A percentile compares a stretch with the other conserved stretches of the same genome.
Conservation (phyloP, 495 filamentous ascomycete species). For the Cairneyella variabilis region DNA sequence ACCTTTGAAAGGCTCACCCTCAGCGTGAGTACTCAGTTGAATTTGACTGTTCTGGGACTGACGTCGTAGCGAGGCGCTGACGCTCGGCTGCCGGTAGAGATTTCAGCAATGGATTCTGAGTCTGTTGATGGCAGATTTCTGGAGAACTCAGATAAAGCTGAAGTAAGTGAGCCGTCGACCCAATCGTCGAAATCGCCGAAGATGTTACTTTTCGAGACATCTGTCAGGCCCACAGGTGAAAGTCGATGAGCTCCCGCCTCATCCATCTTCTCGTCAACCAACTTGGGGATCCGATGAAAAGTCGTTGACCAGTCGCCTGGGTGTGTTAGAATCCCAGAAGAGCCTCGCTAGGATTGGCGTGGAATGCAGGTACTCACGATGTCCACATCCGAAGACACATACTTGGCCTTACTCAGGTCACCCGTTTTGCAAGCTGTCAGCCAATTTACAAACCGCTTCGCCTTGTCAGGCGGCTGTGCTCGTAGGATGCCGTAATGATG, state of each 20-base stretch:
- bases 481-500: constrained; percentile 67
- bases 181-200: constrained; percentile 63
- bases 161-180: constrained; percentile 60
- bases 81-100: not conserved
- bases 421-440: too few species aligned
- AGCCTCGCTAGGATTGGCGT: constrained; percentile 12
- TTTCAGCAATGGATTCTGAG: constrained; percentile 38
- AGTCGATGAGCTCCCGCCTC: constrained; percentile 49
- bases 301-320: constrained; percentile 61
- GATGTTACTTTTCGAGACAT: constrained; percentile 43
- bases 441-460: constrained; percentile 63
- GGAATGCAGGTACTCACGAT: constrained; percentile 17
- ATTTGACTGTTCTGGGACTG: not conserved
- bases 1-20: constrained; percentile 52
- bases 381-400: constrained; percentile 33
- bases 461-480: constrained; percentile 74
- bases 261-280: constrained; percentile 49
- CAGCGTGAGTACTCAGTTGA: constrained; percentile 13
- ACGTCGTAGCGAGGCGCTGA: constrained; percentile 26
- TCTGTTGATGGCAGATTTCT: constrained; percentile 48
- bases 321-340: too few species aligned
- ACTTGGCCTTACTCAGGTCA: too few species aligned
- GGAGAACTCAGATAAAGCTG: constrained; percentile 38
- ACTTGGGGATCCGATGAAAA: constrained; percentile 66
- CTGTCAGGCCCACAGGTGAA: constrained; percentile 48